phyloP scores from a whole-genome alignment of 768 basidiomycete species.

The Tulasnella sp. region DNA sequence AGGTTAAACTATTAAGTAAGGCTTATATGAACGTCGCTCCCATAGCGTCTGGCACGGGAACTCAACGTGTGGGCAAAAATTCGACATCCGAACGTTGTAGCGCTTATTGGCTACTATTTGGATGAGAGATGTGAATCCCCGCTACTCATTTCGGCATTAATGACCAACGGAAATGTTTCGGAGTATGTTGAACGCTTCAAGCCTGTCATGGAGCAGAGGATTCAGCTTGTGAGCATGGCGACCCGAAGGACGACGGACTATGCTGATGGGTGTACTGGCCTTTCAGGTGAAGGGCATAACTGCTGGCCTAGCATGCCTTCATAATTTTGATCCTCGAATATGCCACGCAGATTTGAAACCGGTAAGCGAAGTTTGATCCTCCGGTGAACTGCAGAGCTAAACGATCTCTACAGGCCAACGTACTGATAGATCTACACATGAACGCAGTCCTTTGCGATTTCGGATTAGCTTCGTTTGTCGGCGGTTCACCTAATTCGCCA shows the following conservation, averaged over 20 bases:
- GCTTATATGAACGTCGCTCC: neutral
- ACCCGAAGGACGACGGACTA: too few relatives aligned
- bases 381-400: neutral
- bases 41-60: neutral
- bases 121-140: neutral
- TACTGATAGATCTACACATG: neutral
- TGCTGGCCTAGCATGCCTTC: neutral
- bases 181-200: neutral
- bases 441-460: conserved; percentile 5
- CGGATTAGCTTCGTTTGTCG: neutral
- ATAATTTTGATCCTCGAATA: neutral
- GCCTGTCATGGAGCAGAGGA: neutral
- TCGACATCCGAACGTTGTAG: neutral
- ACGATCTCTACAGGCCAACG: neutral
- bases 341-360: neutral
- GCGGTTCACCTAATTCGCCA: neutral
- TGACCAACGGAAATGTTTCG: neutral
- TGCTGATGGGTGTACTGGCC: too few relatives aligned
- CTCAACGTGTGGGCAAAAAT: neutral
- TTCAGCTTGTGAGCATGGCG: neutral
- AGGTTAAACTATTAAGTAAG: neutral
- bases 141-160: neutral
- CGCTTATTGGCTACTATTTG: neutral
- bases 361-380: neutral
- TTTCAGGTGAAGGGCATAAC: neutral